A percentile compares a stretch with the other conserved stretches of the same genome.
phyloP scores from a whole-genome alignment of 345 rosid genomes.

The Corchorus olitorius region DNA sequence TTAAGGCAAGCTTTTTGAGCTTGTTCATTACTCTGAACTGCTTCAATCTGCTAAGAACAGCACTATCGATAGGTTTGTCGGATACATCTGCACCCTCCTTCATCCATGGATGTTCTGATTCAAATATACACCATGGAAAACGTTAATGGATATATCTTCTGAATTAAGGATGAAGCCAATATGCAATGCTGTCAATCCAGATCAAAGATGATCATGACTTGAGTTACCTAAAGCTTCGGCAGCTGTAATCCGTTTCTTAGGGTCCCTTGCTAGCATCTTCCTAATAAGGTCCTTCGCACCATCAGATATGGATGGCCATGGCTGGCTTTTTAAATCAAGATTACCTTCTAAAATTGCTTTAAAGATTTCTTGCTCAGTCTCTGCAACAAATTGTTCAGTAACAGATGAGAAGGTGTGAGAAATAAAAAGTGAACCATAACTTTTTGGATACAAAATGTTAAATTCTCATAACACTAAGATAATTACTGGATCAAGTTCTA shows the following conservation, averaged over 20 bases:
- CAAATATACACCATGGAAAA: slow-evolving; percentile 2
- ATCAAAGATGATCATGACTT: background rate
- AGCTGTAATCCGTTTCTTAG: slow-evolving; percentile 71
- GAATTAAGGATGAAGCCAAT: background rate
- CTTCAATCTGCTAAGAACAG: slow-evolving; percentile 81
- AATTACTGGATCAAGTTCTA: background rate
- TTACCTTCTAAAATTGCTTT: slow-evolving; percentile 49
- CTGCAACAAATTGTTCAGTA: slow-evolving; percentile 40
- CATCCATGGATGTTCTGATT: slow-evolving; percentile 88
- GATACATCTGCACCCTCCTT: slow-evolving; percentile 56
- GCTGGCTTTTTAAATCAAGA: slow-evolving; percentile 64
- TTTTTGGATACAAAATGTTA: background rate
- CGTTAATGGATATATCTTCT: background rate
- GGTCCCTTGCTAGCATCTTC: slow-evolving; percentile 70
- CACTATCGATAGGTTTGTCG: slow-evolving; percentile 76
- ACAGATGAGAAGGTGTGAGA: background rate
- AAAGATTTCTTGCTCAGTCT: slow-evolving; percentile 70
- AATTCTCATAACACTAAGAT: background rate
- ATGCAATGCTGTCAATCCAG: background rate
- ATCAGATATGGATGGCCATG: slow-evolving; percentile 78
- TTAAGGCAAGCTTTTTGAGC: slow-evolving; percentile 84
- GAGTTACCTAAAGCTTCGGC: slow-evolving; percentile 70
- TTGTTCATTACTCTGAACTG: slow-evolving; percentile 93
- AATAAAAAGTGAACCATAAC: background rate
- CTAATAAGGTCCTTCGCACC: slow-evolving; percentile 77